These are phyloP conservation scores for Wickerhamomyces kurtzmanii DNA, from an alignment of 805 yeast species.

Conservation along the genomic window DNA sequence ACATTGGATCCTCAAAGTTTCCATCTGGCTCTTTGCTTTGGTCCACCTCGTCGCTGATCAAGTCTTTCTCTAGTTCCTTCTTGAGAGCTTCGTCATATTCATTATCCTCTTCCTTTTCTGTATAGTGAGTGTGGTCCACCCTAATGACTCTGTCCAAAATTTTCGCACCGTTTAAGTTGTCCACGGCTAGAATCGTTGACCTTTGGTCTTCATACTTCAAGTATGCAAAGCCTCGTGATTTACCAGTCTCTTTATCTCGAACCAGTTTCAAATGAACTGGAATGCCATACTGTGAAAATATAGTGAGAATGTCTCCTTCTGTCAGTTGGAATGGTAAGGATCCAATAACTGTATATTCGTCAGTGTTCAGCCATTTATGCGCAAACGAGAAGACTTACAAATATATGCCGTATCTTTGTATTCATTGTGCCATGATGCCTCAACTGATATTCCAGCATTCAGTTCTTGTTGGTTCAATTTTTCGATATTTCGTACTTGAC, in stretches of 20 bases:
- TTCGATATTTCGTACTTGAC: too few relatives aligned
- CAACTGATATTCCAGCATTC: conserved; percentile 40
- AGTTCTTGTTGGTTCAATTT: conserved; percentile 61
- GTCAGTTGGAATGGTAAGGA: conserved; percentile 52
- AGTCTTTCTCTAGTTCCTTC: conserved; percentile 21
- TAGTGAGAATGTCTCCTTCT: conserved; percentile 66
- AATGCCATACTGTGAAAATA: conserved; percentile 85
- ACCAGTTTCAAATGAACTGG: conserved; percentile 69
- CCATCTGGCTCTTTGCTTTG: not conserved
- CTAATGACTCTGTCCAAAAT: conserved; percentile 39
- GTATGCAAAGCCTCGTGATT: conserved; percentile 69
- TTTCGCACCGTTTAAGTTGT: conserved; percentile 67
- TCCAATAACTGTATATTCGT: conserved; percentile 40
- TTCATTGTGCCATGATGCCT: conserved; percentile 87
- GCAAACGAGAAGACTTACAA: conserved; percentile 19
- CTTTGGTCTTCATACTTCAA: conserved; percentile 75
- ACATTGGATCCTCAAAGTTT: conserved; percentile 1
- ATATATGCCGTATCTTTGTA: conserved; percentile 69
- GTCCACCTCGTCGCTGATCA: conserved; percentile 7
- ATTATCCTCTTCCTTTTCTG: conserved; percentile 39
- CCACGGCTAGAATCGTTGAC: conserved; percentile 78
- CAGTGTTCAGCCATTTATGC: not conserved
- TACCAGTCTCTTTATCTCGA: conserved; percentile 56
- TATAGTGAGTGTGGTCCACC: conserved; percentile 68
- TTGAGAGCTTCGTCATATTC: conserved; percentile 31